Evolutionary conservation across 202 grass and related monocot genomes (phyloP).

Genomic region (Brachypodium distachyon): DNA sequence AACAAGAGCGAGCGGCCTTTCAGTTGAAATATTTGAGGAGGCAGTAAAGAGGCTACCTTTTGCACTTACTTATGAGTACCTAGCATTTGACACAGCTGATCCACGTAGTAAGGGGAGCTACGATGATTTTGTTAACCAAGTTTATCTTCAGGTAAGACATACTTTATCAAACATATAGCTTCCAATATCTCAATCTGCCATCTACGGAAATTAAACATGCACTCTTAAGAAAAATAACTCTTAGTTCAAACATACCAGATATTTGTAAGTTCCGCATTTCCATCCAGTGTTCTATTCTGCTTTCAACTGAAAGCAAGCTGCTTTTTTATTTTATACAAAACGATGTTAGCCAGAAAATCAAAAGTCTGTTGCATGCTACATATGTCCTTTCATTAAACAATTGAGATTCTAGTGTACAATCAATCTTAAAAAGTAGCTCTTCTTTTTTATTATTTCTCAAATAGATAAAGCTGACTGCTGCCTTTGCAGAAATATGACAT

Average conservation of each 20-base stretch:
- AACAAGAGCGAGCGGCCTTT: conserved; percentile 1
- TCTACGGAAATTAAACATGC: not conserved
- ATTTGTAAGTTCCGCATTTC: not conserved
- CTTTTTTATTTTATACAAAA: not conserved
- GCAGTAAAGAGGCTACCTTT: conserved; percentile 38
- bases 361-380: not conserved
- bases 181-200: not conserved
- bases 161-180: not conserved
- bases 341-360: not conserved
- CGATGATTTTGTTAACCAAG: conserved; percentile 42
- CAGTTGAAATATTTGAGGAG: conserved; percentile 48
- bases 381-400: not conserved
- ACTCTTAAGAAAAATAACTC: not conserved
- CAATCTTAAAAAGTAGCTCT: too few relatives aligned
- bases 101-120: conserved; percentile 12
- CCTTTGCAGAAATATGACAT: conserved; percentile 36
- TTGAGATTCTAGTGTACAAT: not conserved
- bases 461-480: not conserved
- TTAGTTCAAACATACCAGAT: not conserved
- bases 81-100: conserved; percentile 3
- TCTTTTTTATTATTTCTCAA: not conserved
- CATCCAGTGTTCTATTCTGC: not conserved
- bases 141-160: conserved; percentile 42
- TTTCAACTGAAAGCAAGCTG: not conserved
- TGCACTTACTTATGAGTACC: conserved; percentile 29